These are phyloP conservation scores for Lachancea dasiensis DNA, from an alignment of 805 yeast species.

Conservation along the genomic window DNA sequence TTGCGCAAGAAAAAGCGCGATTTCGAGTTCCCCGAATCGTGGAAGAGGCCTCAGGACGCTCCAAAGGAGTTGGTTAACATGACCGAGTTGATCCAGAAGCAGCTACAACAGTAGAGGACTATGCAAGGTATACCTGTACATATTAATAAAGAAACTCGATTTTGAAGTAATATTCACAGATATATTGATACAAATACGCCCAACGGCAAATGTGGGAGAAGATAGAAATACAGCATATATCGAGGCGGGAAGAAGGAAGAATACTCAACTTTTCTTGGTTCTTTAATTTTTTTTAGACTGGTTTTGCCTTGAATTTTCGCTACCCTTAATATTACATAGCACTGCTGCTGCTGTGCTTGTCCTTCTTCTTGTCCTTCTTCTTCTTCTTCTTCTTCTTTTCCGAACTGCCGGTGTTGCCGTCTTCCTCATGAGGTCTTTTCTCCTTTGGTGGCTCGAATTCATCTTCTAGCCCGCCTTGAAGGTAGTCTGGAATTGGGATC, in stretches of 20 bases:
- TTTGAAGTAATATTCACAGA: no score
- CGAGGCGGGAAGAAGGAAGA: no score
- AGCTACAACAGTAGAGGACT: slow-evolving; percentile 6
- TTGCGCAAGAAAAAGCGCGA: slow-evolving; percentile 37
- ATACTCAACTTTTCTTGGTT: neutral
- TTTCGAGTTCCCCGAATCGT: slow-evolving; percentile 63
- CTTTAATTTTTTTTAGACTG: no score
- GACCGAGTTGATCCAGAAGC: slow-evolving; percentile 13
- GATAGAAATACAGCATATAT: neutral
- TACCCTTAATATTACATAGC: neutral
- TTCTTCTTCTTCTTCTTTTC: slow-evolving; percentile 45
- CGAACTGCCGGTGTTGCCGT: slow-evolving; percentile 24
- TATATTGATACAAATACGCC: slow-evolving; percentile 1
- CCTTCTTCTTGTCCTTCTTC: slow-evolving; percentile 49
- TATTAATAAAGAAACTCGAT: slow-evolving; percentile 4
- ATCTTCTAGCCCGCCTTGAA: slow-evolving; percentile 20
- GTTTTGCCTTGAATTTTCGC: no score
- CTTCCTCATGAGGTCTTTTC: slow-evolving; percentile 36
- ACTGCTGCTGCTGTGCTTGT: slow-evolving; percentile 16
- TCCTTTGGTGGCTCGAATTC: slow-evolving; percentile 25
- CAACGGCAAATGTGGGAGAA: neutral
- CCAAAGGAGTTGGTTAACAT: slow-evolving; percentile 38
- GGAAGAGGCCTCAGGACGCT: slow-evolving; percentile 74
- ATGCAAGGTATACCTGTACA: slow-evolving; percentile 3
- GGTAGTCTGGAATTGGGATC: slow-evolving; percentile 35